Evolutionary conservation across 202 grass and related monocot genomes (phyloP), one percentile per base, ranked within the genome.

Genomic region (Saccharum hybrid): DNA sequence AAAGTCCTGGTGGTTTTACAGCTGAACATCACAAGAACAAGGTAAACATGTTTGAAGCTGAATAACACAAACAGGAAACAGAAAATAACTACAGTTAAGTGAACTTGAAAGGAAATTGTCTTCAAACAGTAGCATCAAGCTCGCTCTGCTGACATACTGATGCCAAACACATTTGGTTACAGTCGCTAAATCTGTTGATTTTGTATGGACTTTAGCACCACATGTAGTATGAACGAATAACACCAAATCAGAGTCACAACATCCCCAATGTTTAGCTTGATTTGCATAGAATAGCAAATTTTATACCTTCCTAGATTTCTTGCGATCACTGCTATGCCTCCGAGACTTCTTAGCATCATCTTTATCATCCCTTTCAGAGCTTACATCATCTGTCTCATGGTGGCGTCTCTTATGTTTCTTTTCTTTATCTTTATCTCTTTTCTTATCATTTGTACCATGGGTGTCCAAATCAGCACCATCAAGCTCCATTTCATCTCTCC

Each of bases 271-370:
- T 49, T 51, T 76, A 90, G 79, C 69, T n/a, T 91, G 70, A 84
- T 83, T 38, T 82, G 83, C 43, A 72, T 1, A 1, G 67, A 84
- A 89, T 66, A 68, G 69, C 78, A 83, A 84, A 82, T 39, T 43
- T 68, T 80, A 90, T 90, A 99, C 96, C 93, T 96, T 99, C 72
- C 93, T 89, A 74, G 93, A 94, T 96, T 96, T 99, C 76, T 94
- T 99, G 76, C 88, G 84, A 72, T 99, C 96, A 77, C 91, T 80
- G 62, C 82, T 92, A 79, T 96, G 93, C 80, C 91, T 94, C 54
- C 90, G 79, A 45, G 93, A 94, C 77, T 94, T 99, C 88, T 89
- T 99, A 18, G 86, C 63, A 66, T 92, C 89, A 8, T 92, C 96
- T 81, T 94, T 94, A 52, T 96, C 93, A 82, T 94, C 96, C 75